phyloP scores from a whole-genome alignment of 2,329 filamentous ascomycete genomes.

The Exophiala sp. region DNA sequence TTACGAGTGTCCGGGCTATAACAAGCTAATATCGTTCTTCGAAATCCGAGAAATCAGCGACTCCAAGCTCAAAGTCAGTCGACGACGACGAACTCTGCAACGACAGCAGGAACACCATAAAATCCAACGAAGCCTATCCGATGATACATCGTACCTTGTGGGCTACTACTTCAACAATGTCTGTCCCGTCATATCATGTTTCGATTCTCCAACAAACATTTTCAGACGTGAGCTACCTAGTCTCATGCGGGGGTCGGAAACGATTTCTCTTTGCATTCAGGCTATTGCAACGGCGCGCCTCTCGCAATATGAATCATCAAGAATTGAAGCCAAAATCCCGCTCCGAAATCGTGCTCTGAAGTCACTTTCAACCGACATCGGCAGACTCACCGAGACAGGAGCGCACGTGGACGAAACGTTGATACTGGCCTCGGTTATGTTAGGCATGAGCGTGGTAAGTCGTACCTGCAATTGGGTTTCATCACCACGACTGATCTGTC shows the following conservation, averaged over 20 bases:
- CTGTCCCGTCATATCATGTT: neutral
- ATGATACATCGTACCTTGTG: neutral
- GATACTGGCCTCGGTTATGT: neutral
- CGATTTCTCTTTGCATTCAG: neutral
- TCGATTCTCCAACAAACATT: neutral
- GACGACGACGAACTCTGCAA: neutral
- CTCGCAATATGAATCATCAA: neutral
- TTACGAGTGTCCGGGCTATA: neutral
- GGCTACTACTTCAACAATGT: neutral
- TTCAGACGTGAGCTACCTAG: neutral
- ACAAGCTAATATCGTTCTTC: neutral
- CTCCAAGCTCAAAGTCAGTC: neutral
- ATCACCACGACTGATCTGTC: neutral
- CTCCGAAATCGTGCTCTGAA: neutral
- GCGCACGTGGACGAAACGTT: too few relatives aligned
- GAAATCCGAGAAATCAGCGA: neutral
- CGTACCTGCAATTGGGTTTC: too few relatives aligned
- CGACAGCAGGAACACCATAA: neutral
- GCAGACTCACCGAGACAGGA: neutral
- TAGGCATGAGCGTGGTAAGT: neutral
- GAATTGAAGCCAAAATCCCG: neutral
- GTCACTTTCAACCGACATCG: neutral
- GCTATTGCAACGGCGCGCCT: neutral
- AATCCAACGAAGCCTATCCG: neutral
- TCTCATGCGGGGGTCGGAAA: neutral